phyloP scores from a whole-genome alignment of 352 stramenopile species.

The Phytophthora multivora region DNA sequence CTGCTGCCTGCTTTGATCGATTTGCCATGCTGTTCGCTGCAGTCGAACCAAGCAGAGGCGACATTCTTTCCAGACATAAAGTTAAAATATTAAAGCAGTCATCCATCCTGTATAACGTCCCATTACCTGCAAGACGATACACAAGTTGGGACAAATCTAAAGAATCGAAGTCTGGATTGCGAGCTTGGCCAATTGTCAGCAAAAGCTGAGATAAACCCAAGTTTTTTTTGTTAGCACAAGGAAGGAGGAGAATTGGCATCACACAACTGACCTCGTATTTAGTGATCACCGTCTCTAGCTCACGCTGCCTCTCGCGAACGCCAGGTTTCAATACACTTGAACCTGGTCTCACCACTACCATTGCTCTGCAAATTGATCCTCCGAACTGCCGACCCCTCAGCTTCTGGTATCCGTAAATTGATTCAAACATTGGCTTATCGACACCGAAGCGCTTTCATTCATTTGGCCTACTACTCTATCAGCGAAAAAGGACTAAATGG shows the following conservation, averaged over 20 bases:
- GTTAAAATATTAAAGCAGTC: not conserved
- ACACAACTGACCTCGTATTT: conserved; percentile 46
- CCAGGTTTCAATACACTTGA: conserved; percentile 30
- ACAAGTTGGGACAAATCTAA: conserved; percentile 42
- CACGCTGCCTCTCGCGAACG: conserved; percentile 28
- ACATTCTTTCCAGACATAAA: conserved; percentile 17
- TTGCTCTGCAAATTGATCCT: not conserved
- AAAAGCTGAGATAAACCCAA: conserved; percentile 27
- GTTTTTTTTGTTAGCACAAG: no score
- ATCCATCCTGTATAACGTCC: not conserved
- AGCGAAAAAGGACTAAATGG: conserved; percentile 26
- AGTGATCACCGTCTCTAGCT: conserved; percentile 39
- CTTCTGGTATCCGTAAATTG: conserved; percentile 1
- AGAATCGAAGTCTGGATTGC: conserved; percentile 55
- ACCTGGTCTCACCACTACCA: conserved; percentile 11
- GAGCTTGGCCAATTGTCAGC: conserved; percentile 34
- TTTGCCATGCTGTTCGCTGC: conserved; percentile 37
- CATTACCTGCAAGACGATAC: conserved; percentile 45
- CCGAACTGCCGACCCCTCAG: not conserved
- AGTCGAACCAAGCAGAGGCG: conserved; percentile 35
- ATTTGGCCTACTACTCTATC: conserved; percentile 39
- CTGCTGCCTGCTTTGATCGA: conserved; percentile 3
- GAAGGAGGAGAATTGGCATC: not conserved
- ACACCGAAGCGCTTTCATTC: conserved; percentile 18
- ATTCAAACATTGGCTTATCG: not conserved